A percentile compares a stretch with the other conserved stretches of the same genome.
Conservation (phyloP, 108 stramenopile species). For the Nitzschia sp. region DNA sequence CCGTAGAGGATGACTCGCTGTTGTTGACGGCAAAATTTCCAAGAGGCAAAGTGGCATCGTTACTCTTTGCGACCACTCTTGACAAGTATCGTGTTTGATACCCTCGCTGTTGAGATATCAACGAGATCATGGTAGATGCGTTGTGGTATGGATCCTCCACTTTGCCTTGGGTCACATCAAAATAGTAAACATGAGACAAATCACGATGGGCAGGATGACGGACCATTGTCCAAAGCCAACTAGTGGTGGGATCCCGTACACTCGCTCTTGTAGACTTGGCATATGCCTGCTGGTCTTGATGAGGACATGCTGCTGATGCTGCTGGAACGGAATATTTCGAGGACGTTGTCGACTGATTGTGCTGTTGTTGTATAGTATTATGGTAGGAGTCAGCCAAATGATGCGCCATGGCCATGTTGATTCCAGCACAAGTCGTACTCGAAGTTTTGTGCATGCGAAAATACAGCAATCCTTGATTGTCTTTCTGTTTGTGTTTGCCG, state of each 20-base stretch:
- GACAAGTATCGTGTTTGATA: background rate
- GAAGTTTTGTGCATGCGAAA: constrained; percentile 20
- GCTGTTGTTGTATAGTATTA: background rate
- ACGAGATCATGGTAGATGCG: background rate
- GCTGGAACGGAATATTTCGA: background rate
- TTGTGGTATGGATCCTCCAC: background rate
- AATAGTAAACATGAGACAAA: constrained; percentile 14
- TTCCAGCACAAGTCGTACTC: constrained; percentile 27
- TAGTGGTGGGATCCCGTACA: background rate
- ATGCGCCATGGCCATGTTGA: constrained; percentile 25
- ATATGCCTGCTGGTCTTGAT: background rate
- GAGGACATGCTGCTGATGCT: background rate
- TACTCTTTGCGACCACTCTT: background rate
- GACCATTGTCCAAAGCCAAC: constrained; percentile 23
- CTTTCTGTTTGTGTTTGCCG: background rate
- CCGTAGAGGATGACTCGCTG: background rate
- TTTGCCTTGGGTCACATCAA: background rate
- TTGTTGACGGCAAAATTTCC: background rate
- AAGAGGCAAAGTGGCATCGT: background rate
- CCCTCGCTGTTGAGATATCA: background rate
- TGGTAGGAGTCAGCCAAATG: background rate
- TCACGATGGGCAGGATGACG: constrained; percentile 23
- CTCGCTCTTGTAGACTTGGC: background rate
- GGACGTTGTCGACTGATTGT: background rate
- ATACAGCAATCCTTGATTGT: constrained; percentile 11